Evolutionary conservation across 768 basidiomycete species (phyloP).

Genomic region (Russula emetica): DNA sequence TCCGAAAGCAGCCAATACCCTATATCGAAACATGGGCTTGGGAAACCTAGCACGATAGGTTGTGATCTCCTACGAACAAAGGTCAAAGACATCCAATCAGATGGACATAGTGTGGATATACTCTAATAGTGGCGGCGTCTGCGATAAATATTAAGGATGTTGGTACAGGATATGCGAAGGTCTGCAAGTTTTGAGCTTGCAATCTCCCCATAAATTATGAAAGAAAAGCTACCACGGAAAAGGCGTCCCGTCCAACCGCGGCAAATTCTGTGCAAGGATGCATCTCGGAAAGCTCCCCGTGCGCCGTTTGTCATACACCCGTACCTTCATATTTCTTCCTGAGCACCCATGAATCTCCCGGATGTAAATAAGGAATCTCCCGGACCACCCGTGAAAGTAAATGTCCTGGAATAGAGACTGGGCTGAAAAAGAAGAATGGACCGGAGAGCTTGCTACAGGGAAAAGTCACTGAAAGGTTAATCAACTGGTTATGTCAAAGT

Average conservation of each 20-base stretch:
- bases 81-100: too few relatives aligned
- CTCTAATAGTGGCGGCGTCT: slow-evolving; percentile 21
- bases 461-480: background rate
- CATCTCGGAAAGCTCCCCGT: too few relatives aligned
- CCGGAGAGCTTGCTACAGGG: slow-evolving; percentile 2
- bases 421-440: slow-evolving; percentile 4
- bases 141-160: slow-evolving; percentile 2
- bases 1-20: too few relatives aligned
- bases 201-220: background rate
- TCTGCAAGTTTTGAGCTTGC: background rate
- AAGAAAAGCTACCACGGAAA: background rate
- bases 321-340: slow-evolving; percentile 1
- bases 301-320: background rate
- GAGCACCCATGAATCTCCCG: background rate
- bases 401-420: background rate
- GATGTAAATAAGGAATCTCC: background rate
- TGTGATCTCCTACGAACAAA: too few relatives aligned
- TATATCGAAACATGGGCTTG: too few relatives aligned
- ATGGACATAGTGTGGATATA: background rate
- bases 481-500: background rate
- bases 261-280: background rate
- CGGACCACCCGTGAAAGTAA: background rate
- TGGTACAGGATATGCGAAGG: slow-evolving; percentile 1
- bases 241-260: background rate
- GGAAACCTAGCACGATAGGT: too few relatives aligned